These are phyloP conservation scores for Thelephora ganbajun DNA, from an alignment of 768 basidiomycete species.

Conservation along the genomic window DNA sequence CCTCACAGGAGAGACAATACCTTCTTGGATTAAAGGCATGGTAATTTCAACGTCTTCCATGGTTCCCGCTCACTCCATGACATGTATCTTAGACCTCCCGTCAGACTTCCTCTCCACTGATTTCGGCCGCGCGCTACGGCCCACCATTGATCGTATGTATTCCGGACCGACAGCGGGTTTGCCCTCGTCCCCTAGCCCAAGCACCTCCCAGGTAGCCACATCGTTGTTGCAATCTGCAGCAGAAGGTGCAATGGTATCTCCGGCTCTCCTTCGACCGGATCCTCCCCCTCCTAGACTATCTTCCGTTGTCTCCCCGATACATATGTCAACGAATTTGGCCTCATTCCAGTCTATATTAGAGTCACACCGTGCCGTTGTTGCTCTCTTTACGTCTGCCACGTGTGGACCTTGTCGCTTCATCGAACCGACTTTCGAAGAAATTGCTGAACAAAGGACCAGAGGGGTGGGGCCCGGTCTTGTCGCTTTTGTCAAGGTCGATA, in stretches of 20 bases:
- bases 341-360: conserved; percentile 55
- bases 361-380: conserved; percentile 58
- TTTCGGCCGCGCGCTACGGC: conserved; percentile 73
- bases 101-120: conserved; percentile 82
- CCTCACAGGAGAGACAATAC: conserved; percentile 72
- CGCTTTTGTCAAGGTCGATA: conserved; percentile 77
- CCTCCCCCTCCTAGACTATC: conserved; percentile 25
- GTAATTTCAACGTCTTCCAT: neutral
- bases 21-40: conserved; percentile 68
- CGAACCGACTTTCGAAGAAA: conserved; percentile 68
- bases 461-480: conserved; percentile 24
- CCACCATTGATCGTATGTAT: conserved; percentile 89
- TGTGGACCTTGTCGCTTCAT: conserved; percentile 78
- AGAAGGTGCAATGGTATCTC: conserved; percentile 26
- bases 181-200: conserved; percentile 17
- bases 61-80: neutral
- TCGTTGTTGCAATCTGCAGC: conserved; percentile 46
- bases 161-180: conserved; percentile 37
- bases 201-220: conserved; percentile 28
- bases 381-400: conserved; percentile 65
- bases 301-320: conserved; percentile 47
- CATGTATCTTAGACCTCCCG: conserved; percentile 40
- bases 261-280: conserved; percentile 10
- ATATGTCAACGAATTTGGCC: conserved; percentile 59
- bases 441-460: conserved; percentile 48